Conservation (phyloP, 495 filamentous ascomycete species). For the Lineolata rhizophorae region DNA sequence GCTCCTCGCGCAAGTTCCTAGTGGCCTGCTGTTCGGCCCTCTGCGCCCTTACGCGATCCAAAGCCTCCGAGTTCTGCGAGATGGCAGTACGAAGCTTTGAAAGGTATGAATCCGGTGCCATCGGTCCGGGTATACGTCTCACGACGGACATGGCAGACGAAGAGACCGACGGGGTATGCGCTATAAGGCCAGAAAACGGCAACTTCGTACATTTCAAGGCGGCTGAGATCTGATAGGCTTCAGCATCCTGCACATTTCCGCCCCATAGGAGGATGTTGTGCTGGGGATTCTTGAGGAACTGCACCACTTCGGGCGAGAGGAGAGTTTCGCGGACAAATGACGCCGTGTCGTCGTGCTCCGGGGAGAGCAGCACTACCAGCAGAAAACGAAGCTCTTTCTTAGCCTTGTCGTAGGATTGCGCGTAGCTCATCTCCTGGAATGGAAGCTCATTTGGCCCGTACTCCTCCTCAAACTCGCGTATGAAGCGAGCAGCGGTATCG, state of each 20-base stretch:
- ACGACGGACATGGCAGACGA: constrained; percentile 74
- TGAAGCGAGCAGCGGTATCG: constrained; percentile 74
- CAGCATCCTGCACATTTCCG: constrained; percentile 74
- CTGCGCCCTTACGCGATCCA: constrained; percentile 43
- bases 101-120: constrained; percentile 41
- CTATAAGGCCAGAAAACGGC: constrained; percentile 66
- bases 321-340: constrained; percentile 71
- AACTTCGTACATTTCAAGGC: constrained; percentile 74
- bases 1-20: constrained; percentile 55
- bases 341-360: constrained; percentile 81
- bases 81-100: constrained; percentile 49
- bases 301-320: constrained; percentile 45
- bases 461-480: constrained; percentile 83
- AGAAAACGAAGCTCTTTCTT: constrained; percentile 84
- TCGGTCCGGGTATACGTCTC: constrained; percentile 47
- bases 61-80: constrained; percentile 40
- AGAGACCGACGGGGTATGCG: constrained; percentile 60
- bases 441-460: constrained; percentile 48
- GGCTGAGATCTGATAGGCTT: constrained; percentile 75
- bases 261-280: constrained; percentile 77
- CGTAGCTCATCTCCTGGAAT: constrained; percentile 72
- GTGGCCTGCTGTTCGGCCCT: constrained; percentile 57
- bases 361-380: constrained; percentile 61
- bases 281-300: constrained; percentile 44
- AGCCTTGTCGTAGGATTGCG: constrained; percentile 67